Conservation (phyloP, 306 rosid genomes). For the Pterocarpus macrocarpus region DNA sequence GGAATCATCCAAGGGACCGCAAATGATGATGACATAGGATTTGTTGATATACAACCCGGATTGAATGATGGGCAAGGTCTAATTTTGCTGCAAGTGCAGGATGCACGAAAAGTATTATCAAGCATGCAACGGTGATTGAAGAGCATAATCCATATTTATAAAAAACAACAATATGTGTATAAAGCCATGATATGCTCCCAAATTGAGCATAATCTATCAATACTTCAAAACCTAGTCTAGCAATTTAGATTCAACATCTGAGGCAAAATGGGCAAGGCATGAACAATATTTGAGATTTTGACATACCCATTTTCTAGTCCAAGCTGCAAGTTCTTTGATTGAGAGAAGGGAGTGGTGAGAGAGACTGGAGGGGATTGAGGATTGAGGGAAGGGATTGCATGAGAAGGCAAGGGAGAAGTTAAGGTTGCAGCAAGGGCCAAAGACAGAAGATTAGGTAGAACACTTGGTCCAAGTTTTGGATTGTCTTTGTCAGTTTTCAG, state of each 20-base stretch:
- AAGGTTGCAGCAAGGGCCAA: conserved; percentile 70
- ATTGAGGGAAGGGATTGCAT: conserved; percentile 81
- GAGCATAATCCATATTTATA: background rate
- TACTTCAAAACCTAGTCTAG: background rate
- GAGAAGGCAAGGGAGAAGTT: conserved; percentile 67
- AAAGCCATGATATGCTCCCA: background rate
- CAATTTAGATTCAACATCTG: background rate
- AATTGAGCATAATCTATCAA: conserved; percentile 18
- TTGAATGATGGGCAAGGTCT: conserved; percentile 90
- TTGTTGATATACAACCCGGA: conserved; percentile 87
- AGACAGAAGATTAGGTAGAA: conserved; percentile 71
- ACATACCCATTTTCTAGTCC: conserved; percentile 88
- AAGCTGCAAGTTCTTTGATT: conserved; percentile 69
- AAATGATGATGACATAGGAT: conserved; percentile 85
- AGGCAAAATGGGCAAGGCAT: conserved; percentile 6
- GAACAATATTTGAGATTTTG: background rate
- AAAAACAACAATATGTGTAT: background rate
- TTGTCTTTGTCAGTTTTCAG: conserved; percentile 30
- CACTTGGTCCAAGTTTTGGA: conserved; percentile 41
- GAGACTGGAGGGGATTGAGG: conserved; percentile 64
- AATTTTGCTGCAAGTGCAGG: conserved; percentile 69
- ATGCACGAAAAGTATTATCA: background rate
- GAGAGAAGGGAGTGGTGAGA: conserved; percentile 92
- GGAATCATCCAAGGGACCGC: conserved; percentile 85
- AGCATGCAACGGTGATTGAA: background rate